Conservation (phyloP, 2,329 filamentous ascomycete genomes). For the Fusarium liriodendri region DNA sequence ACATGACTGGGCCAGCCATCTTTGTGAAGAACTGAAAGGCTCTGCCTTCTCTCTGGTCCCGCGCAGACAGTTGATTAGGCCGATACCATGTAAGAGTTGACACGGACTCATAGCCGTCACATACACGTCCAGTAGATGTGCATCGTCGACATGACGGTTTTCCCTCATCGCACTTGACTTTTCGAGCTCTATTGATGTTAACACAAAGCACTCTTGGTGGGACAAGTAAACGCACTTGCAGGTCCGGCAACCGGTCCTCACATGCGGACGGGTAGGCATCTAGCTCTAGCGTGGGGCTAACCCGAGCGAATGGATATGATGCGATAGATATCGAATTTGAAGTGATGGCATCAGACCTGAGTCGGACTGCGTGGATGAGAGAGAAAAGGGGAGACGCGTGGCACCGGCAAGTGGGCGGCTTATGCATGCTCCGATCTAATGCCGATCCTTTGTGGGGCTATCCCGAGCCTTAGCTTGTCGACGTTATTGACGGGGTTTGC, state of each 20-base stretch:
- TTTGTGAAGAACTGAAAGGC: conserved; percentile 26
- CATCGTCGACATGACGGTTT: conserved; percentile 13
- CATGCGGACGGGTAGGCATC: not conserved
- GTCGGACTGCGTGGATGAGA: not conserved
- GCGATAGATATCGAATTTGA: not conserved
- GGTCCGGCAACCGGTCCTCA: not conserved
- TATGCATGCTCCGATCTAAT: not conserved
- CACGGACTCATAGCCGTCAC: not conserved
- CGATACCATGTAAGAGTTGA: conserved; percentile 10
- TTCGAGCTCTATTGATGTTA: not conserved
- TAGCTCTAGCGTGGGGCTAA: not conserved
- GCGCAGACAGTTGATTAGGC: conserved; percentile 5
- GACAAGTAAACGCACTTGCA: not conserved
- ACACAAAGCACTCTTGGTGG: not conserved
- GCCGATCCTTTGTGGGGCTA: conserved; percentile 1
- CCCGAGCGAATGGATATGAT: not conserved
- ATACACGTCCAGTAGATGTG: not conserved
- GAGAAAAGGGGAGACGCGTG: not conserved
- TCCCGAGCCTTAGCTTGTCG: not conserved
- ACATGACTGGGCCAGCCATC: conserved; percentile 14
- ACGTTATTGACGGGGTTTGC: not conserved
- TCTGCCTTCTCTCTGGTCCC: conserved; percentile 13
- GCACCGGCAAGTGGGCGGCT: not conserved
- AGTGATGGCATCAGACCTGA: not conserved
- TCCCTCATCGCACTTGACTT: conserved; percentile 11